phyloP scores from a whole-genome alignment of 2,329 filamentous ascomycete genomes.

The Colletotrichum sojae region DNA sequence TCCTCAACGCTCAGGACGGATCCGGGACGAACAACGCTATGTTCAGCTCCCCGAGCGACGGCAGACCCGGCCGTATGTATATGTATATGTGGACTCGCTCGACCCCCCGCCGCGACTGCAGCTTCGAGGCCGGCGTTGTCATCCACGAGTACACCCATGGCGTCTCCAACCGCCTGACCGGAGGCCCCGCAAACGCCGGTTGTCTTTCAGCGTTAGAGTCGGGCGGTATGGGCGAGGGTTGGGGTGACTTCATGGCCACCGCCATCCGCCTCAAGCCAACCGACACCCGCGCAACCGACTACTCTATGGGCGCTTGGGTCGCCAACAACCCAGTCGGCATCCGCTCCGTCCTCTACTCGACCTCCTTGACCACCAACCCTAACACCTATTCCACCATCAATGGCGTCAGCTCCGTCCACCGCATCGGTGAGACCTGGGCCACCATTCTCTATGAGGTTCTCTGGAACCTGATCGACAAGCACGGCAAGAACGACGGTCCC shows the following conservation, averaged over 20 bases:
- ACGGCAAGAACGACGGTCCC: slow-evolving; percentile 63
- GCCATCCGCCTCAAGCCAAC: slow-evolving; percentile 61
- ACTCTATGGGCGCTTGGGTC: slow-evolving; percentile 66
- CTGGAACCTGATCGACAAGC: slow-evolving; percentile 71
- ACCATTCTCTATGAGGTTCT: slow-evolving; percentile 68
- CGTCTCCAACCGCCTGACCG: slow-evolving; percentile 70
- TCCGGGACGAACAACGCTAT: slow-evolving; percentile 64
- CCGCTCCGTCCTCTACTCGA: slow-evolving; percentile 66
- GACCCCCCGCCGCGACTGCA: slow-evolving; percentile 64
- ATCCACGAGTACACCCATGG: slow-evolving; percentile 73
- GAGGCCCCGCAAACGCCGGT: slow-evolving; percentile 66
- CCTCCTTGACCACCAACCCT: slow-evolving; percentile 63
- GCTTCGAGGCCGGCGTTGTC: slow-evolving; percentile 72
- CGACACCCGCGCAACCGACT: slow-evolving; percentile 62
- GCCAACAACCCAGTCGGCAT: slow-evolving; percentile 60
- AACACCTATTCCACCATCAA: slow-evolving; percentile 63
- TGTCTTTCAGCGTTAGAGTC: slow-evolving; percentile 64
- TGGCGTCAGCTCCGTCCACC: slow-evolving; percentile 57
- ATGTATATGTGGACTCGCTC: slow-evolving; percentile 69
- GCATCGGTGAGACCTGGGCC: slow-evolving; percentile 67
- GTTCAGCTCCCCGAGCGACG: slow-evolving; percentile 45
- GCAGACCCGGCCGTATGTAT: slow-evolving; percentile 62
- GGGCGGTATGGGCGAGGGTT: slow-evolving; percentile 72
- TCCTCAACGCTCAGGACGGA: slow-evolving; percentile 66
- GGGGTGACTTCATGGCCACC: slow-evolving; percentile 69